These are phyloP conservation scores for Microdochium bolleyi DNA, from an alignment of 2,329 filamentous ascomycete species.

Conservation along the genomic window DNA sequence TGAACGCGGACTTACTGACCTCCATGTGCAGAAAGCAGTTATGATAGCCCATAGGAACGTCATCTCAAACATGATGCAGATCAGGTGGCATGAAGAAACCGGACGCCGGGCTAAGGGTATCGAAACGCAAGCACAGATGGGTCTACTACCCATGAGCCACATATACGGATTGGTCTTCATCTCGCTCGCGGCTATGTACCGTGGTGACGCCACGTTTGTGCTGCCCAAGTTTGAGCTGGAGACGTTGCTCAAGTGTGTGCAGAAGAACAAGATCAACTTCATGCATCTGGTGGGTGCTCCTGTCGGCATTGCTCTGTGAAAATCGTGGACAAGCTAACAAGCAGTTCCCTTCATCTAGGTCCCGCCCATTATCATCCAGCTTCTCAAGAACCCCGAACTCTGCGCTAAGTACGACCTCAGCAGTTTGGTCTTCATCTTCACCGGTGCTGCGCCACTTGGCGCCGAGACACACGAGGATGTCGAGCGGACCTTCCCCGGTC, in stretches of 20 bases:
- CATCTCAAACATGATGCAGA: slow-evolving; percentile 64
- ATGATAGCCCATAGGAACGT: slow-evolving; percentile 72
- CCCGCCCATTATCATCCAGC: slow-evolving; percentile 72
- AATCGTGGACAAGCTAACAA: background rate
- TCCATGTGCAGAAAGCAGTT: slow-evolving; percentile 55
- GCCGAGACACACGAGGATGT: slow-evolving; percentile 59
- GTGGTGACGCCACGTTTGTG: slow-evolving; percentile 64
- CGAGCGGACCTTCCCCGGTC: slow-evolving; percentile 32
- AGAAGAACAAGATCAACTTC: slow-evolving; percentile 56
- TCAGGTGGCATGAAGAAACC: slow-evolving; percentile 32
- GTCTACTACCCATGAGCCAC: slow-evolving; percentile 67
- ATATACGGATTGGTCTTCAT: slow-evolving; percentile 71
- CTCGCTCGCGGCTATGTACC: slow-evolving; percentile 54
- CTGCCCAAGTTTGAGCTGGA: slow-evolving; percentile 67
- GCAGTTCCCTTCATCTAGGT: slow-evolving; percentile 36
- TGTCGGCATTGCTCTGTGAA: background rate
- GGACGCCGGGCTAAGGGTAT: slow-evolving; percentile 16
- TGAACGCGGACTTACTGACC: background rate
- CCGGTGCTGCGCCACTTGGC: slow-evolving; percentile 72
- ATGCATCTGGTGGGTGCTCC: slow-evolving; percentile 50
- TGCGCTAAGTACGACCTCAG: slow-evolving; percentile 64
- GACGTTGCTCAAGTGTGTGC: slow-evolving; percentile 52
- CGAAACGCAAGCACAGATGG: slow-evolving; percentile 37
- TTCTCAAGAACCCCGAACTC: slow-evolving; percentile 56
- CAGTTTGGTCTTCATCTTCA: slow-evolving; percentile 57